Conservation (phyloP, 2,329 filamentous ascomycete genomes). For the Paecilomyces sp. region DNA sequence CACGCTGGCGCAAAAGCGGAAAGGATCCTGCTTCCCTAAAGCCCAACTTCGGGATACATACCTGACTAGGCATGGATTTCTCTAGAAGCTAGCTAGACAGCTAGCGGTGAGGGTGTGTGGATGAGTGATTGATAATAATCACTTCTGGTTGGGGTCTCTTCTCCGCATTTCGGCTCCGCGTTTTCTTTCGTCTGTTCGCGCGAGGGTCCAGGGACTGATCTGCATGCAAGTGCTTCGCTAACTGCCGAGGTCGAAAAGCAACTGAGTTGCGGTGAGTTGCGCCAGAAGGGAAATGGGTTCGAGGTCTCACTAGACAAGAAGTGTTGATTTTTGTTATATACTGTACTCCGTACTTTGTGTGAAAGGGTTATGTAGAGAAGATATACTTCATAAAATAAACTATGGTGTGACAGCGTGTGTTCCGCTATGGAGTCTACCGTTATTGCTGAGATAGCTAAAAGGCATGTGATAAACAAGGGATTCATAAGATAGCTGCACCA, state of each 20-base stretch:
- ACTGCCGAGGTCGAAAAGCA: background rate
- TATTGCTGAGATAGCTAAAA: no score
- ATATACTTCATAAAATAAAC: no score
- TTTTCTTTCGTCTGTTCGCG: background rate
- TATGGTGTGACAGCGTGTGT: no score
- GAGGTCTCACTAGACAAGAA: background rate
- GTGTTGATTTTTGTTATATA: no score
- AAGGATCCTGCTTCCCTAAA: background rate
- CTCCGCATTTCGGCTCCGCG: background rate
- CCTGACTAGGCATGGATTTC: no score
- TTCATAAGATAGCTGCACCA: no score
- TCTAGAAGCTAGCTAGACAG: no score
- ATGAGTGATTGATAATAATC: background rate
- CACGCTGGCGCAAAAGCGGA: background rate
- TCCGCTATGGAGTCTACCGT: no score
- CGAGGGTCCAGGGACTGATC: background rate
- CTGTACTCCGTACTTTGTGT: no score
- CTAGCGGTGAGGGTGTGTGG: background rate
- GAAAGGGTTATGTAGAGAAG: no score
- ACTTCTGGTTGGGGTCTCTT: background rate
- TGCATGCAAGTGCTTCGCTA: background rate
- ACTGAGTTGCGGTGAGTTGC: background rate
- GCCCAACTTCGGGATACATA: background rate
- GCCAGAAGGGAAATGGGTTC: background rate
- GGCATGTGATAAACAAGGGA: no score